Base-by-base conservation (phyloP, 2,329 filamentous ascomycete genomes). In the Helotiales sp. region DNA sequence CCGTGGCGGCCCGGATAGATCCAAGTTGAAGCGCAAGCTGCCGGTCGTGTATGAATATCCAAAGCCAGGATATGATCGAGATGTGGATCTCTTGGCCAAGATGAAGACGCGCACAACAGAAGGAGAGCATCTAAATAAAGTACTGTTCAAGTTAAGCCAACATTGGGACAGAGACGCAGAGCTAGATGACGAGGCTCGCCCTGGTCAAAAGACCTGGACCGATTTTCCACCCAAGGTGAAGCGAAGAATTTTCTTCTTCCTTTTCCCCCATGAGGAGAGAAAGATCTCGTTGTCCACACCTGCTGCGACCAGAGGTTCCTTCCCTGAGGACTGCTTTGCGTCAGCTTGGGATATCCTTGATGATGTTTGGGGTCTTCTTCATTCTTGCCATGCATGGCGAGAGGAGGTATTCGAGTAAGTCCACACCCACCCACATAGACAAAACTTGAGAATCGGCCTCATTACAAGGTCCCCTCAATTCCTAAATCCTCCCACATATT, bases 401-500 rank as follows among this genome's bases (percentile, higher is more conserved):
- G 19, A 63, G 15, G 70, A 71, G n/a, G 19, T 70, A 24, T 54
- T 71, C 64, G 62, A 57, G n/a, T n/a, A n/a, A n/a, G n/a, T n/a
- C n/a, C n/a, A n/a, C n/a, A n/a, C n/a, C n/a, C n/a, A n/a, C n/a
- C n/a, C n/a, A n/a, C n/a, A n/a, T n/a, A n/a, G n/a, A n/a, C n/a
- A n/a, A n/a, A n/a, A n/a, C n/a, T n/a, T n/a, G n/a, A n/a, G n/a
- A n/a, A n/a, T n/a, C n/a, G n/a, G n/a, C n/a, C n/a, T n/a, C n/a
- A n/a, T n/a, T n/a, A n/a, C n/a, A n/a, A n/a, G n/a, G n/a, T n/a
- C n/a, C n/a, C n/a, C n/a, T n/a, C n/a, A n/a, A n/a, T n/a, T n/a
- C n/a, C n/a, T n/a, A n/a, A n/a, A n/a, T n/a, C n/a, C n/a, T n/a
- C n/a, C n/a, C n/a, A n/a, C n/a, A n/a, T n/a, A n/a, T n/a, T n/a